A percentile compares a stretch with the other conserved stretches of the same genome.
phyloP scores from a whole-genome alignment of 202 grass and related monocot genomes.

The Digitaria exilis region DNA sequence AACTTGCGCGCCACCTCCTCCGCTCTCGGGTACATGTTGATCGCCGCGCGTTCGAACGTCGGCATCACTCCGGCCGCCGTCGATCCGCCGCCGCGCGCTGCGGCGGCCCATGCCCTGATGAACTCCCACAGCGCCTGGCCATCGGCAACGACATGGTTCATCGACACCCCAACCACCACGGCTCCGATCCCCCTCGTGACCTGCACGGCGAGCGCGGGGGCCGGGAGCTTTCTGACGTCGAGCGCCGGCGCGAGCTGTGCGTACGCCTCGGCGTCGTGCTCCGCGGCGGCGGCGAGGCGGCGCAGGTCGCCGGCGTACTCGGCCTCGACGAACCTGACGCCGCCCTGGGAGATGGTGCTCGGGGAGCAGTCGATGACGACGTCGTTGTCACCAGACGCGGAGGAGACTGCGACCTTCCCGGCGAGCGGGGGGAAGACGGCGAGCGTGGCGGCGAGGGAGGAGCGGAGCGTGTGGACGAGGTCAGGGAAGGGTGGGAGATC shows the following conservation, averaged over 20 bases:
- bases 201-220: slow-evolving; percentile 10
- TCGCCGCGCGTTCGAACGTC: slow-evolving; percentile 23
- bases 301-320: slow-evolving; percentile 39
- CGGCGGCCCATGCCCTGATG: slow-evolving; percentile 25
- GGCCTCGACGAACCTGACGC: slow-evolving; percentile 45
- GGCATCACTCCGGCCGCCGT: neutral
- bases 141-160: slow-evolving; percentile 34
- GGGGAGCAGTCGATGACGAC: slow-evolving; percentile 48
- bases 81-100: neutral
- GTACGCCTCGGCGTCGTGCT: slow-evolving; percentile 33
- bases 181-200: neutral
- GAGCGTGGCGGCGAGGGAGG: slow-evolving; percentile 40
- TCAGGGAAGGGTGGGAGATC: slow-evolving; percentile 18
- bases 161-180: slow-evolving; percentile 34
- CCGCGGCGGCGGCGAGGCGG: neutral
- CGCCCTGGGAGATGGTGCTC: neutral
- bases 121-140: slow-evolving; percentile 39
- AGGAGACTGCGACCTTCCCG: slow-evolving; percentile 26
- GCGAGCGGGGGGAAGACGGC: slow-evolving; percentile 40
- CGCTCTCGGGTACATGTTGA: slow-evolving; percentile 1
- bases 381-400: neutral
- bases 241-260: slow-evolving; percentile 8
- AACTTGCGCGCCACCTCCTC: neutral
- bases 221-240: neutral
- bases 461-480: neutral